phyloP scores from a whole-genome alignment of 441 rosid genomes.

The Pelargonium citronellum region DNA sequence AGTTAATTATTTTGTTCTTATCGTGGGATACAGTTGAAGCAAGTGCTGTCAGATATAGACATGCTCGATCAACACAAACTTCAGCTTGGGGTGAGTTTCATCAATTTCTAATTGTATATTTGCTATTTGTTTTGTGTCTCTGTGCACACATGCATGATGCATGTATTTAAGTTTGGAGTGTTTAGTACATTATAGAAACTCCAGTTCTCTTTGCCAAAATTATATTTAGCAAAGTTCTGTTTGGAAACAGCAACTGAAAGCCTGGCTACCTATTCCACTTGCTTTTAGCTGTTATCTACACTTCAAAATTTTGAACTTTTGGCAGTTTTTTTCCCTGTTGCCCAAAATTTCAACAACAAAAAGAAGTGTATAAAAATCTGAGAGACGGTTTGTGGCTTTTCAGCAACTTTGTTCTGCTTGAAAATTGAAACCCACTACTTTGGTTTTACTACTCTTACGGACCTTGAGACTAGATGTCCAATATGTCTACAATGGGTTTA shows the following conservation, averaged over 20 bases:
- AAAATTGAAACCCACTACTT: neutral
- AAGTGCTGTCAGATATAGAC: conserved; percentile 44
- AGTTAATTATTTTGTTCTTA: neutral
- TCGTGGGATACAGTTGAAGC: conserved; percentile 54
- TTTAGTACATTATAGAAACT: neutral
- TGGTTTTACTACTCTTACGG: neutral
- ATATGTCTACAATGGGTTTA: neutral
- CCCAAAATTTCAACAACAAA: neutral
- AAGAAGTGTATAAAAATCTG: neutral
- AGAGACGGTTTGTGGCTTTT: neutral
- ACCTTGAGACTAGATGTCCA: neutral
- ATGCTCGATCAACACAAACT: conserved; percentile 43
- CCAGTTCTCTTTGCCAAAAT: neutral
- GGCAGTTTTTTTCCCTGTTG: neutral
- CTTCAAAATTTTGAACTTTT: neutral
- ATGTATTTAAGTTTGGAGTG: neutral
- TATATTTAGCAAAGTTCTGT: neutral
- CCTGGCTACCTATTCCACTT: neutral
- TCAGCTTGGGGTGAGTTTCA: conserved; percentile 50
- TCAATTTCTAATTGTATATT: conserved; percentile 19
- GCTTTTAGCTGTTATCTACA: neutral
- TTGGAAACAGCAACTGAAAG: neutral
- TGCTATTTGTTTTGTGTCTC: neutral
- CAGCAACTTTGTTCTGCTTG: neutral
- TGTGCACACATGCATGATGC: neutral